Evolutionary conservation across 257 asterid species (phyloP), one percentile per base, ranked within the genome.

Genomic region (Solanum raphanifolium): DNA sequence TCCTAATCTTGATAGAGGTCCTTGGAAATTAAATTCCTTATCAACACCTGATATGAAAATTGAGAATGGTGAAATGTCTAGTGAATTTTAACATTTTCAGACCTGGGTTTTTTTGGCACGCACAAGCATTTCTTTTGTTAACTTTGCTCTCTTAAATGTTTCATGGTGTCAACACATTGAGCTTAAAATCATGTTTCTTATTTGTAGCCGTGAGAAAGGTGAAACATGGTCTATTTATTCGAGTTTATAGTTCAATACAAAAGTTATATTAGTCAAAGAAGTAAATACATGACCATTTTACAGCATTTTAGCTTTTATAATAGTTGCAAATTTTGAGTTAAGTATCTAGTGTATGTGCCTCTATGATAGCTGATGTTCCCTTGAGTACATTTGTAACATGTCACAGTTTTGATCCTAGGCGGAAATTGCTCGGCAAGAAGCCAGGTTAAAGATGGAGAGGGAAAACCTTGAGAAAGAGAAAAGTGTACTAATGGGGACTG

Each of bases 381-480:
- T 58, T 5, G 60, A 13, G 74, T 35, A 74, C 0, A 23, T 65
- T 79, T 32, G 86, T 86, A 55, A 43, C 86, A 35, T 87, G 87
- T 58, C 81, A 7, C 0, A 83, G 39, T 88, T 83, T 73, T 52
- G 69, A 20, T 83, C 74, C 9, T 92, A 97, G 99, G 99, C 98
- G 15, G 99, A 97, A 92, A 95, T 97, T 92, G 96, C 95, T 39
- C 92, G 98, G 90, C 99, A 96, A 91, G 99, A 97, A 90, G 98
- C 98, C 38, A 94, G 99, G 92, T 87, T 97, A 84, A 97, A 97
- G 95, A 91, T 93, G 90, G 99, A 97, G 89, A 93, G 98, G 88
- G 99, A 97, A 83, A 97, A 92, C 87, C 99, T 97, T 23, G 99
- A 97, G 93, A 97, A 97, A 89, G 99, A 97, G 92, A 97, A 97